Conservation (phyloP, 2,329 filamentous ascomycete genomes). For the Arachnopeziza araneosa region DNA sequence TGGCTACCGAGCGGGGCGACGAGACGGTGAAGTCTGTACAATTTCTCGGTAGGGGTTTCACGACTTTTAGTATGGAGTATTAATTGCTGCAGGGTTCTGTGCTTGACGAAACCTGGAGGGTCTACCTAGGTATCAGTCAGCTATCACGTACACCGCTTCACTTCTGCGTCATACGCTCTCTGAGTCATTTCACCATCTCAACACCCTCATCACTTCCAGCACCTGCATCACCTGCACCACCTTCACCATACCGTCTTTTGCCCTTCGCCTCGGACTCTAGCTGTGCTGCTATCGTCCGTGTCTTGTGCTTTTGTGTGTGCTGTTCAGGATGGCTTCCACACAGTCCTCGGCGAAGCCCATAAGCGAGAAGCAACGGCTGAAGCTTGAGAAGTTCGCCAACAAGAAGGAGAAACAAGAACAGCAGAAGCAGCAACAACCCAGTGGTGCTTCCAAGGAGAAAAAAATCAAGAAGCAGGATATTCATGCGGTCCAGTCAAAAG, state of each 20-base stretch:
- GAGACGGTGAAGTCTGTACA: too few species aligned
- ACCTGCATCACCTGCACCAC: not conserved
- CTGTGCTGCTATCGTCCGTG: not conserved
- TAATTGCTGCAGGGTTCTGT: too few species aligned
- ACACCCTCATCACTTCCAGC: conserved; percentile 1
- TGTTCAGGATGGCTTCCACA: conserved; percentile 4
- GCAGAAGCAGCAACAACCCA: conserved; percentile 42
- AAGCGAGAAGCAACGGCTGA: conserved; percentile 58
- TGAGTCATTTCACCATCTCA: not conserved
- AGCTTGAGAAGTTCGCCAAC: conserved; percentile 78
- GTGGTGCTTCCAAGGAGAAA: conserved; percentile 52
- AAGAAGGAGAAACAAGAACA: conserved; percentile 47
- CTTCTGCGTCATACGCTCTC: too few species aligned
- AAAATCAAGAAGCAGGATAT: conserved; percentile 59
- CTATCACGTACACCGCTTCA: too few species aligned
- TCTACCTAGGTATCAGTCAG: too few species aligned
- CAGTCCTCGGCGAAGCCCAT: conserved; percentile 28
- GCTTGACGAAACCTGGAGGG: too few species aligned
- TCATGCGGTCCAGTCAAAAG: conserved; percentile 53
- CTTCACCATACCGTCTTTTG: conserved; percentile 1
- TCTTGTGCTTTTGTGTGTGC: conserved; percentile 1
- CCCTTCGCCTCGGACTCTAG: conserved; percentile 1
- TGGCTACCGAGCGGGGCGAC: too few species aligned
- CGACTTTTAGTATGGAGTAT: too few species aligned
- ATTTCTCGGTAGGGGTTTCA: too few species aligned